Conservation (phyloP, 2,329 filamentous ascomycete species). For the Colletotrichum destructivum region DNA sequence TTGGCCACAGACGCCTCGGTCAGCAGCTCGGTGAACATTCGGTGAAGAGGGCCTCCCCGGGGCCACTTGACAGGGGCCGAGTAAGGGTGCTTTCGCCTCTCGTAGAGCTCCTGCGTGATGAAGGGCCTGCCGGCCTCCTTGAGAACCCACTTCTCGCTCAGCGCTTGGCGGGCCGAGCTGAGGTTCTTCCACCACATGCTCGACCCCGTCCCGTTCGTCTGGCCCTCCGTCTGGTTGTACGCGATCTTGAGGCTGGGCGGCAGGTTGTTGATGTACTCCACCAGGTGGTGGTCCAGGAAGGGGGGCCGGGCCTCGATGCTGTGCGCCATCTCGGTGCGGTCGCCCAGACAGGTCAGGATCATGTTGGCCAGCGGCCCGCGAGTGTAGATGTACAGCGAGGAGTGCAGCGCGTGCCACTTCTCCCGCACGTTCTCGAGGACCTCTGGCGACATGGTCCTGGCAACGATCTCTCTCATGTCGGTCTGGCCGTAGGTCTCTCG, state of each 20-base stretch:
- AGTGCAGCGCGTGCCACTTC: slow-evolving; percentile 50
- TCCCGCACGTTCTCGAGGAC: slow-evolving; percentile 45
- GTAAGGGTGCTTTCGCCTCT: slow-evolving; percentile 64
- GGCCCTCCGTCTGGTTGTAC: slow-evolving; percentile 9
- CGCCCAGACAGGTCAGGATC: slow-evolving; percentile 50
- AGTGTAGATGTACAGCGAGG: slow-evolving; percentile 47
- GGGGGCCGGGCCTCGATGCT: slow-evolving; percentile 53
- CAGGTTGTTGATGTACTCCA: slow-evolving; percentile 47
- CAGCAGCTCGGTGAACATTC: slow-evolving; percentile 49
- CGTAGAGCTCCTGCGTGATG: slow-evolving; percentile 66
- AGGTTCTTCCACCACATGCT: slow-evolving; percentile 40
- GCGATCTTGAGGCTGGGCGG: slow-evolving; percentile 33
- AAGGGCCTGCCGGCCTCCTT: slow-evolving; percentile 55
- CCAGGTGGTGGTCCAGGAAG: slow-evolving; percentile 53
- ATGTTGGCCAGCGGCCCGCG: slow-evolving; percentile 46
- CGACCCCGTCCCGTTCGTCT: slow-evolving; percentile 24
- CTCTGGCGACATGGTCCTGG: slow-evolving; percentile 32
- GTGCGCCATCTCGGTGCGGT: slow-evolving; percentile 56
- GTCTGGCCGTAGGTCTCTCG: slow-evolving; percentile 11
- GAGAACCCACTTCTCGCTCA: slow-evolving; percentile 66
- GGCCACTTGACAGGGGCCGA: slow-evolving; percentile 61
- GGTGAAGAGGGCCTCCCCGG: slow-evolving; percentile 59
- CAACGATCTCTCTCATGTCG: slow-evolving; percentile 12
- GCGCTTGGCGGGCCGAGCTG: slow-evolving; percentile 42
- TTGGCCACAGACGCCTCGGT: slow-evolving; percentile 54